Evolutionary conservation across 228 moss, liverwort and hornwort species (phyloP), one percentile per base, ranked within the genome.

Genomic region (Sphagnum magellanicum): DNA sequence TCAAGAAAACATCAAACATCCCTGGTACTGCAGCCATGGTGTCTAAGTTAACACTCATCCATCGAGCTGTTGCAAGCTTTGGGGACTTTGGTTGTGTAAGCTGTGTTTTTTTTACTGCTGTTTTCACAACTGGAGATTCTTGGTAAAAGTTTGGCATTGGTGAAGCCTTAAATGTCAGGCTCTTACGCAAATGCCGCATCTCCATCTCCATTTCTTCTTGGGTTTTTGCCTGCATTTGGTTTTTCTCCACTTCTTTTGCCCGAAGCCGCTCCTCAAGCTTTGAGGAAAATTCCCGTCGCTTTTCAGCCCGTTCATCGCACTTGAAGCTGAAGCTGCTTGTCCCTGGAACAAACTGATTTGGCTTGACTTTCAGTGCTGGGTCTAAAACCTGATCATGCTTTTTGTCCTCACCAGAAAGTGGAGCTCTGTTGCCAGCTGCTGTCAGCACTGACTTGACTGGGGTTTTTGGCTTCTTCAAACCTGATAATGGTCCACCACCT

Each of bases 101-200:
- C 4, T 92, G 32, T 0, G 32, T 32, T 2, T 32, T 32, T 32
- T 32, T 32, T 17, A 17, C 17, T 17, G 17, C 17, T 17, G 17
- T 88, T 60, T 96, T 96, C 4, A 89, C 89, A 0, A 93, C 93
- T 6, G 91, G 89, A 50, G 89, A 72, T 75, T 96, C 96, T 0
- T 89, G 88, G 67, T 96, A 96, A 73, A 96, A 96, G 73, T 88
- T 93, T 1, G 96, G 96, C 81, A 96, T 59, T 0, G 96, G 96
- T 8, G 90, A 92, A 0, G 96, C 96, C 69, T 96, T 96, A 74
- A 96, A 96, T 53, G 87, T 96, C 6, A 96, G 73, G 3, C 96
- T 91, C 86, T 91, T 92, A 4, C 96, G 91, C 14, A 96, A 74
- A 17, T 17, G 17, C 17, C 0, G 0, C 0, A 17, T 17, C 17